Conservation (phyloP, 2,329 filamentous ascomycete genomes). For the Neofusicoccum sp. region DNA sequence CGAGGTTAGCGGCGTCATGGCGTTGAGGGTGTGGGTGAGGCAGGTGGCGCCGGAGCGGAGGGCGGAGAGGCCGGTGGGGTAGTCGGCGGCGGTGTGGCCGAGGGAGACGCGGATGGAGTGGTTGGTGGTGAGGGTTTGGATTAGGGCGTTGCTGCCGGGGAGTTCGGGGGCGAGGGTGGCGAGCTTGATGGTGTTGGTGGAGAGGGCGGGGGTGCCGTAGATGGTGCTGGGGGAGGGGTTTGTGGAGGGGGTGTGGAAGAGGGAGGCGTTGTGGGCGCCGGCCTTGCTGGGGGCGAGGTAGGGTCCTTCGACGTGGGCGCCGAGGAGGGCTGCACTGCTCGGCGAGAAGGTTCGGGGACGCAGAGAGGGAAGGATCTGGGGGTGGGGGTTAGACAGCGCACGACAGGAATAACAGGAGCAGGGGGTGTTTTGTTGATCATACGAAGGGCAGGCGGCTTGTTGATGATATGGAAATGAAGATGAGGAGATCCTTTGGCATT, state of each 20-base stretch:
- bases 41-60: constrained; percentile 50
- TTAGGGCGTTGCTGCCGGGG: constrained; percentile 40
- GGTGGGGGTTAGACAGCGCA: constrained; percentile 1
- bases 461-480: not conserved
- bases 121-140: constrained; percentile 39
- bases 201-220: constrained; percentile 48
- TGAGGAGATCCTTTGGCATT: not conserved
- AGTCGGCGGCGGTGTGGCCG: constrained; percentile 51
- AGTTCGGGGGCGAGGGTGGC: constrained; percentile 56
- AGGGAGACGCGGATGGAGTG: constrained; percentile 48
- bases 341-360: constrained; percentile 40
- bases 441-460: not conserved
- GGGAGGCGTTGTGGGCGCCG: constrained; percentile 51
- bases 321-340: constrained; percentile 50
- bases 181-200: constrained; percentile 49
- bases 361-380: constrained; percentile 49
- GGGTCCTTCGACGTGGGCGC: constrained; percentile 58
- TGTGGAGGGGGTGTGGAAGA: constrained; percentile 42
- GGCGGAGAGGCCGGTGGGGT: constrained; percentile 46
- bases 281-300: constrained; percentile 54
- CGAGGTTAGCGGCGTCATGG: constrained; percentile 52
- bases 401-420: too few relatives aligned
- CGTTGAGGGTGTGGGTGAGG: constrained; percentile 56
- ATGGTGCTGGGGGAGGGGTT: constrained; percentile 33
- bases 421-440: not conserved